Evolutionary conservation across 495 filamentous ascomycete genomes (phyloP).

Genomic region (Aspergillus baeticus): DNA sequence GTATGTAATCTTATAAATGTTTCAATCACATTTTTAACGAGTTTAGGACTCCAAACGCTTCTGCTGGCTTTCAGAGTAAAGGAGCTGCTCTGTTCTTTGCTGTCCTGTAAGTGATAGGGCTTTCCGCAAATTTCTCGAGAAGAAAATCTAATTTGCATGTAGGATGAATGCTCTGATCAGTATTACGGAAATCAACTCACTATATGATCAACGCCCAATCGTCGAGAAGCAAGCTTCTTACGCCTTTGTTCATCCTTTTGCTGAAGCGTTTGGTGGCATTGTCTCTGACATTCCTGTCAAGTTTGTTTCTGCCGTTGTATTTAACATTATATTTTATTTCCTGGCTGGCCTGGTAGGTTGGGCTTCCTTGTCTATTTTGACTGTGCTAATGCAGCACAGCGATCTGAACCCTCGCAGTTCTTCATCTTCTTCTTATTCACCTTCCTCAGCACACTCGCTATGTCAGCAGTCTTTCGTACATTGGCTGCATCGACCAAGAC

Average conservation of each 20-base stretch:
- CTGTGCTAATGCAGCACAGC: constrained; percentile 24
- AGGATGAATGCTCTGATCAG: constrained; percentile 56
- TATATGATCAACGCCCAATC: constrained; percentile 61
- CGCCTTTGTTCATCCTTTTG: constrained; percentile 63
- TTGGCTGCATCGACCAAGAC: constrained; percentile 47
- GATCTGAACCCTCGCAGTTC: constrained; percentile 52
- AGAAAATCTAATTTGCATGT: constrained; percentile 30
- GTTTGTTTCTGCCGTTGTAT: constrained; percentile 45
- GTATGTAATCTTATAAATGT: constrained; percentile 40
- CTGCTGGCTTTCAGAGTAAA: constrained; percentile 69
- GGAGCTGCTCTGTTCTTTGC: constrained; percentile 89
- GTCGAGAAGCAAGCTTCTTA: constrained; percentile 66
- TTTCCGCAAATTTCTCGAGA: constrained; percentile 49
- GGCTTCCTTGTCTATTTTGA: neutral
- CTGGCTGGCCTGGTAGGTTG: constrained; percentile 49
- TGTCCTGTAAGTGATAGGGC: constrained; percentile 62
- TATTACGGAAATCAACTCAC: constrained; percentile 59
- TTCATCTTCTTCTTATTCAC: constrained; percentile 62
- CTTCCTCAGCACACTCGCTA: constrained; percentile 54
- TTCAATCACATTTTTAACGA: constrained; percentile 36
- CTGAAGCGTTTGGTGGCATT: constrained; percentile 58
- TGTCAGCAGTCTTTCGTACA: constrained; percentile 51
- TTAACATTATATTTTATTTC: constrained; percentile 60
- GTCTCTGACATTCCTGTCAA: constrained; percentile 60
- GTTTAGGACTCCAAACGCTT: constrained; percentile 57